A percentile compares a stretch with the other conserved stretches of the same genome.
Evolutionary conservation across 2,329 filamentous ascomycete species (phyloP).

Genomic region (Teratosphaeria epicoccoides): DNA sequence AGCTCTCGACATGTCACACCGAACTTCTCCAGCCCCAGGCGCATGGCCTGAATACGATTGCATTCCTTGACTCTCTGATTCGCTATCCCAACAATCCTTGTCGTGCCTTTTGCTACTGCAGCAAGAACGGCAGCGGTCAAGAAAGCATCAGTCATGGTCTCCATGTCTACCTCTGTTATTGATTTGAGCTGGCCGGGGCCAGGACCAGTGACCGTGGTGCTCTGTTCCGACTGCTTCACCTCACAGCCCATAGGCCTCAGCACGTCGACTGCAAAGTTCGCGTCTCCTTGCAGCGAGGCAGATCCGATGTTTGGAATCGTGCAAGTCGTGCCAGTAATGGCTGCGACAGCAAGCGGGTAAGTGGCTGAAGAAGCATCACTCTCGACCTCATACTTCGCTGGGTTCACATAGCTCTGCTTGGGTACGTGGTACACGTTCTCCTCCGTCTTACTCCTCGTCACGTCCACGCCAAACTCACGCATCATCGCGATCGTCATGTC

Average conservation of each 20-base stretch:
- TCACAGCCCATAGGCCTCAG: conserved; percentile 85
- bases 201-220: conserved; percentile 78
- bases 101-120: conserved; percentile 66
- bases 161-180: conserved; percentile 84
- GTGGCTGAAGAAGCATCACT: conserved; percentile 97
- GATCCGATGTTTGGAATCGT: conserved; percentile 95
- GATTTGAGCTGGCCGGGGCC: conserved; percentile 68
- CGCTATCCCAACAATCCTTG: conserved; percentile 83
- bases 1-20: conserved; percentile 77
- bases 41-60: conserved; percentile 93
- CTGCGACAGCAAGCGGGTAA: conserved; percentile 86
- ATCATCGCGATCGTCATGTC: conserved; percentile 99
- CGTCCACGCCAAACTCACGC: conserved; percentile 75
- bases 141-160: conserved; percentile 98
- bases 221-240: conserved; percentile 72
- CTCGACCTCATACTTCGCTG: conserved; percentile 77
- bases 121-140: conserved; percentile 87
- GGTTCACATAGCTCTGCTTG: conserved; percentile 71
- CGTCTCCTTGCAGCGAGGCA: conserved; percentile 84
- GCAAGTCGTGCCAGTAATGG: conserved; percentile 90
- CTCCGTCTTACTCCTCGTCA: conserved; percentile 65
- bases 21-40: conserved; percentile 86
- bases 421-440: conserved; percentile 91
- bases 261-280: conserved; percentile 84
- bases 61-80: conserved; percentile 98